Evolutionary conservation across 208 protist species (phyloP), one percentile per base, ranked within the genome.

Genomic region (Crithidia acanthocephali): DNA sequence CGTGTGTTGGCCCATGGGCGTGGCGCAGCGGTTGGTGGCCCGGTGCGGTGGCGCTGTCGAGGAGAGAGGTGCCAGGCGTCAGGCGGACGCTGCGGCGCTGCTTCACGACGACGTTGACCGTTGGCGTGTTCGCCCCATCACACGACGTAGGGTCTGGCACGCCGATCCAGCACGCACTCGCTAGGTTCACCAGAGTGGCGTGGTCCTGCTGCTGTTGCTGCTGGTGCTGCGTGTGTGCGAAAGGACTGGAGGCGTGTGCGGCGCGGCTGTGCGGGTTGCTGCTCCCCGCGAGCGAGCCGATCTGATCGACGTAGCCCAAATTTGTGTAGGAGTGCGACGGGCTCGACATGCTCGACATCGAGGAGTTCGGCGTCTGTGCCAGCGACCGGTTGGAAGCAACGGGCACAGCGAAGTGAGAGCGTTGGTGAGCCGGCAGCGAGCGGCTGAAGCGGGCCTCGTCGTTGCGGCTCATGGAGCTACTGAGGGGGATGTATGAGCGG

Each of bases 61-160:
- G 22, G 10, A 63, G 22, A 52, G 72, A 68, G 15, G 40, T 50
- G 8, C 50, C 42, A 11, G 59, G 48, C 28, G 72, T 68, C 32
- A 45, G 10, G 44, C 72, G 64, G 2, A 55, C 47, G 42, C 48
- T 55, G 44, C 64, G 72, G 3, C 65, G 65, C 57, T 68, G 72
- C 42, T 64, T 72, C 51, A 78, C 72, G 13, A 68, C 59, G n/a
- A 78, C 72, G 27, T 78, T 72, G 28, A 78, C 47, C 13, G 65
- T 63, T 9, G 72, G 60, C 18, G 30, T 68, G 53, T 48, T 58
- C 4, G 57, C 13, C n/a, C 33, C 42, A 7, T 55, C 72, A 0
- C 40, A 33, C 56, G 64, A 61, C 30, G 59, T 44, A 13, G 35
- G 5, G n/a, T 68, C 65, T 13, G 65, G 65, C 6, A 50, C 4